Percentiles rank a stretch among this genome's conserved stretches.
Conservation (phyloP, 768 basidiomycete species). For the Leccinum rimulosum region DNA sequence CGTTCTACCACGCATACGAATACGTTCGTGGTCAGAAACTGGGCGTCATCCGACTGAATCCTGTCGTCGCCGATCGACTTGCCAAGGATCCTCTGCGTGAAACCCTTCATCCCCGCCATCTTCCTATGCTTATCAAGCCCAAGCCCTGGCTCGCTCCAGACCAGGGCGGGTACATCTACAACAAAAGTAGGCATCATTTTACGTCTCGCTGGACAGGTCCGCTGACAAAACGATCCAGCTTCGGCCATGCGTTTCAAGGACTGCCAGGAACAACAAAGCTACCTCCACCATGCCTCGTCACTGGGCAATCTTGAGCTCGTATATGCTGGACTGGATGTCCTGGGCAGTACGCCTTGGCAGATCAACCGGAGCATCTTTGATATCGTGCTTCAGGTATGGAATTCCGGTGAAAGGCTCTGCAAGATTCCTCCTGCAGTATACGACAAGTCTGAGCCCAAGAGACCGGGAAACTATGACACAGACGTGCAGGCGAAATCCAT, state of each 20-base stretch:
- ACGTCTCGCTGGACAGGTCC: not conserved
- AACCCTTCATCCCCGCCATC: constrained; percentile 85
- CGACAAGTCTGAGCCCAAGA: constrained; percentile 62
- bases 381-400: constrained; percentile 80
- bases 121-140: constrained; percentile 94
- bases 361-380: constrained; percentile 81
- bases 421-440: constrained; percentile 79
- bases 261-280: constrained; percentile 75
- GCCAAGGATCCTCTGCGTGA: constrained; percentile 68
- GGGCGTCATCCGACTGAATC: constrained; percentile 88
- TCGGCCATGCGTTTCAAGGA: constrained; percentile 93
- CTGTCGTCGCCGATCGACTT: constrained; percentile 71
- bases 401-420: constrained; percentile 74
- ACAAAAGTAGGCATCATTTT: constrained; percentile 51
- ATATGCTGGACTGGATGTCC: constrained; percentile 84
- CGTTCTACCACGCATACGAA: constrained; percentile 90
- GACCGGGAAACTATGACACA: constrained; percentile 39
- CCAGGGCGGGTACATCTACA: constrained; percentile 82
- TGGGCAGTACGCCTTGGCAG: constrained; percentile 87
- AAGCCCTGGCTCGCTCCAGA: constrained; percentile 80
- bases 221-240: constrained; percentile 36
- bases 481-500: constrained; percentile 56
- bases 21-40: constrained; percentile 91
- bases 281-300: constrained; percentile 71
- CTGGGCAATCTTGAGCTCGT: constrained; percentile 79